Base-by-base conservation (phyloP, 2,329 filamentous ascomycete species). In the Stachybotrys elegans region DNA sequence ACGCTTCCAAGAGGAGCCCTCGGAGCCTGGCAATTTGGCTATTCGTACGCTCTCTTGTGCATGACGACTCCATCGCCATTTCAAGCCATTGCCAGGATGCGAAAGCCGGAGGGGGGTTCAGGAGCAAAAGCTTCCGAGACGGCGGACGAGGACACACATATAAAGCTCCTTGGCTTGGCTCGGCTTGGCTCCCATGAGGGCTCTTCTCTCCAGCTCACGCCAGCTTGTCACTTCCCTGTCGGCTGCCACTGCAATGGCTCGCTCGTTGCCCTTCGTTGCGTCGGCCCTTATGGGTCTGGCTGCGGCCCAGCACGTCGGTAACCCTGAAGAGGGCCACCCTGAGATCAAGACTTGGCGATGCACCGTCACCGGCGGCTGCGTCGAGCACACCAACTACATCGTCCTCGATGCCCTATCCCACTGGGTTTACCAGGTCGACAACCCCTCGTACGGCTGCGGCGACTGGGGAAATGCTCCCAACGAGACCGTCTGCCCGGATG, bases 281-380 rank as follows among this genome's bases (percentile, higher is more conserved):
- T n/a, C 43, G 43, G 21, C 49, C 14, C 14, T 46, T 20, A 22
- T 50, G 23, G 35, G 43, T 35, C 27, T 51, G 19, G 47, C 17
- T 27, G 43, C 57, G 34, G 67, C 62, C 5, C 69, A 71, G 50
- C 61, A 59, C n/a, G 62, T 65, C n/a, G 63, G 66, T 46, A 58
- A 57, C 20, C 58, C 54, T 9, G 60, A 66, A 5, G 74, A 79
- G 52, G 63, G 67, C 20, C 76, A 79, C 43, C 76, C 75, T 23
- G 67, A 67, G 51, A 57, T 79, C 42, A 68, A 63, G 4, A 79
- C 75, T 3, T 76, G 66, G 56, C 67, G 71, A 48, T 79, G 76
- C 61, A 77, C 75, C 19, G 70, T 67, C 23, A 59, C 56, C 4
- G 61, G 62, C 7, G 76, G 76, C 41, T 79, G 76, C 58, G 66